Conservation (phyloP, 805 yeast genomes). For the Sugiyamaella boreocaroliniensis region DNA sequence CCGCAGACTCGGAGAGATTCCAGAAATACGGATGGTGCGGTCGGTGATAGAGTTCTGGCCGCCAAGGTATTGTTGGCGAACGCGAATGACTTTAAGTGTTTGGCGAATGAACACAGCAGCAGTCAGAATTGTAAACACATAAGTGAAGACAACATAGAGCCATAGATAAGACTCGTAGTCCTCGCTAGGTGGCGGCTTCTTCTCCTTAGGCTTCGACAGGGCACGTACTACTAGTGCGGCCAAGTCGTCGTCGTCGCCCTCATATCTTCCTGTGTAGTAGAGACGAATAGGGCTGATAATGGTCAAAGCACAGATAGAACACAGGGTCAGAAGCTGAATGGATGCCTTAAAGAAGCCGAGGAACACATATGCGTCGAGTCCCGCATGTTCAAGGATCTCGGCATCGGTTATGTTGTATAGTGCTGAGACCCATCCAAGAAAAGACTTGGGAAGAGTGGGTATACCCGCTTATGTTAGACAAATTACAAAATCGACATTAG, state of each 20-base stretch:
- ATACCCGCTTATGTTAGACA: constrained; percentile 8
- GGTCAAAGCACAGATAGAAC: constrained; percentile 62
- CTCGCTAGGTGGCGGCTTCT: constrained; percentile 22
- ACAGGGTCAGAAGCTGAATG: constrained; percentile 56
- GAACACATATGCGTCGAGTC: constrained; percentile 89
- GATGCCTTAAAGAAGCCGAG: constrained; percentile 86
- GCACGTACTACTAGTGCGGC: neutral
- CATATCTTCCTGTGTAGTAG: constrained; percentile 74
- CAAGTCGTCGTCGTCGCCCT: constrained; percentile 35
- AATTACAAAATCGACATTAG: constrained; percentile 10
- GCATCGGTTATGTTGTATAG: constrained; percentile 60
- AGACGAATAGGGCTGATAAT: constrained; percentile 81
- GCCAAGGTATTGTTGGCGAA: constrained; percentile 78
- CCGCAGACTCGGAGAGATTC: constrained; percentile 78
- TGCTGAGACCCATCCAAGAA: constrained; percentile 77
- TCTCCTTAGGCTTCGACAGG: constrained; percentile 1
- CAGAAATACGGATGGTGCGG: constrained; percentile 79
- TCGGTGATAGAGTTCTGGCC: constrained; percentile 85
- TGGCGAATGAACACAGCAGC: constrained; percentile 56
- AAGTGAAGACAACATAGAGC: constrained; percentile 84
- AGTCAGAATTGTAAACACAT: constrained; percentile 69
- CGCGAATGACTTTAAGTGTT: constrained; percentile 64
- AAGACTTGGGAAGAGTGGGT: constrained; percentile 53
- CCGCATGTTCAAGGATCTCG: constrained; percentile 81
- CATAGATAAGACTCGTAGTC: constrained; percentile 58